Base-by-base conservation (phyloP, 108 stramenopile species). In the Nannochloropsis gaditana region DNA sequence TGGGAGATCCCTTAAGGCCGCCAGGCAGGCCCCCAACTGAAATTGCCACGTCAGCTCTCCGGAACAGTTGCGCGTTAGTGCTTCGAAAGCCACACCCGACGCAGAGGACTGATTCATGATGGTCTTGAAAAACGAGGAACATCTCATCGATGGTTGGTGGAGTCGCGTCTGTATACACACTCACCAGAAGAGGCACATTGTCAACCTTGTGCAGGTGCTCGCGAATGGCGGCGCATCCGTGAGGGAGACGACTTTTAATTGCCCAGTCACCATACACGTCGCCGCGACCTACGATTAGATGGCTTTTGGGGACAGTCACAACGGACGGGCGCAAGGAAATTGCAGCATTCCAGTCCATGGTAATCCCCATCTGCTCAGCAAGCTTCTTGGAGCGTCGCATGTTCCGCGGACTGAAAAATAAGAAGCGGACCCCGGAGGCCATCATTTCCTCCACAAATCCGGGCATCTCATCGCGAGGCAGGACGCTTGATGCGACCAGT, bases 321-420 rank as follows among this genome's bases (percentile, higher is more conserved):
- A 94, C 93, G 83, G 97, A 87, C 11, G 96, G 92, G 5, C 94
- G 92, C 41, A 98, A 87, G 2, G 94, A 95, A 45, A 98, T 97
- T 9, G 96, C 96, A 84, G 95, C 96, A 84, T 98, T 98, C 96
- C 95, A 97, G 42, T 95, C 95, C 5, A 95, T 94, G 83, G 96
- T 95, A 21, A 98, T 96, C 81, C 96, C 96, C 94, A 97, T 96
- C 86, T 97, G 94, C 90, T 90, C 90, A 1, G 95, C 95, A n/a
- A 96, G 83, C 59, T 95, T 94, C 90, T 98, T 98, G 79, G 95
- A 95, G n/a, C 97, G 90, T 15, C 96, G 91, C 98, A 98, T 98
- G 88, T 98, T 98, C 81, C 96, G 90, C 9, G 98, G 96, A 17
- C 94, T 94, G 86, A 98, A 97, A 83, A 97, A 98, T 11, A 98